These are phyloP conservation scores for Fusarium falciforme DNA, from an alignment of 2,329 filamentous ascomycete species.

Conservation along the genomic window DNA sequence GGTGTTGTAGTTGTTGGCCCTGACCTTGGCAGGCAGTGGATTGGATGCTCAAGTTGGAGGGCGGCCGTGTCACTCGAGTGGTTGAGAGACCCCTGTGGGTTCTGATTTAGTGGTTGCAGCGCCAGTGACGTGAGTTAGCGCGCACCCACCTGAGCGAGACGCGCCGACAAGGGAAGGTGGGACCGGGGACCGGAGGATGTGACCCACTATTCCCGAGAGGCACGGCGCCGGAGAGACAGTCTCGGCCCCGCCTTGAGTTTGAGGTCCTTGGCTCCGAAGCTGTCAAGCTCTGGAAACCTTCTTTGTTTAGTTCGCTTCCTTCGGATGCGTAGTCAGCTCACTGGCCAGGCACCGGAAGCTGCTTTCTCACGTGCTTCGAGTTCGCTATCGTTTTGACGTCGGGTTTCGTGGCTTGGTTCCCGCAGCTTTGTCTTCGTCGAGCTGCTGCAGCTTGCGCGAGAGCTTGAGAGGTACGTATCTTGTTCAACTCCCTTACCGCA, in stretches of 20 bases:
- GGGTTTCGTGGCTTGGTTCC: background rate
- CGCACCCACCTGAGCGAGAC: conserved; percentile 4
- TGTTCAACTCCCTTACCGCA: conserved; percentile 27
- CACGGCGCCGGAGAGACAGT: background rate
- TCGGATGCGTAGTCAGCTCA: background rate
- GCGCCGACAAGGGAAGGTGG: conserved; percentile 9
- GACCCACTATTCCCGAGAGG: conserved; percentile 19
- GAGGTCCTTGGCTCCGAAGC: conserved; percentile 6
- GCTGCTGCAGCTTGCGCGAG: conserved; percentile 1
- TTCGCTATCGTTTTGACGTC: conserved; percentile 14
- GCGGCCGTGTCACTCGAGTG: conserved; percentile 36
- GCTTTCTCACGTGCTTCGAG: conserved; percentile 23
- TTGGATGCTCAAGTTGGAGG: conserved; percentile 29
- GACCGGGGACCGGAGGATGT: conserved; percentile 6
- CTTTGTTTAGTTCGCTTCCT: background rate
- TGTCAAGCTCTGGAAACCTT: background rate
- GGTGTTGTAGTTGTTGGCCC: conserved; percentile 12
- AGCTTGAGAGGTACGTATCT: conserved; percentile 33
- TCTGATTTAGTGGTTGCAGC: conserved; percentile 30
- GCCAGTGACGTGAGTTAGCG: conserved; percentile 32
- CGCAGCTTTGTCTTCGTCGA: conserved; percentile 2
- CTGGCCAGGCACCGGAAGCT: background rate
- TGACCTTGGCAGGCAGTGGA: background rate
- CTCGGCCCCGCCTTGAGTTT: conserved; percentile 22
- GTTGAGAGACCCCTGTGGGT: conserved; percentile 26